Evolutionary conservation across 139 green algal genomes (phyloP), one percentile per base, ranked within the genome.

Genomic region (Edaphochlamys debaryana): DNA sequence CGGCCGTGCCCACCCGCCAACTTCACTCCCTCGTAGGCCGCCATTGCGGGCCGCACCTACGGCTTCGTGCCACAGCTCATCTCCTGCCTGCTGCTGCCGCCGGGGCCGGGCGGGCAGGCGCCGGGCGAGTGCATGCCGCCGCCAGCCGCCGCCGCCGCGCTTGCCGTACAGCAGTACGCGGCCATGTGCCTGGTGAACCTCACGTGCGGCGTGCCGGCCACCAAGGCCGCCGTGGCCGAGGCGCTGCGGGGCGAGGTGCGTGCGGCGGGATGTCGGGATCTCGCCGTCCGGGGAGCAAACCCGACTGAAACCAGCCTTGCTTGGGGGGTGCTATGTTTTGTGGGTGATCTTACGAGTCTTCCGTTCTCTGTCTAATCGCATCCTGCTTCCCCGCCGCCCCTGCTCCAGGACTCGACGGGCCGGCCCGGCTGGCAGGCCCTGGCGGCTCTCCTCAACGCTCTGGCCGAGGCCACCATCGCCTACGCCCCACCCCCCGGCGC

Each of bases 171-270:
- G 58, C 74, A 80, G 58, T 80, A 80, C 54, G 74, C 74, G 4
- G 74, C 58, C 29, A 80, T 80, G 74, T 38, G 38, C 15, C 74
- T 80, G 22, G 74, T 80, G 29, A 80, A 80, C 74, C 40, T 80
- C 22, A 80, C 74, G 11, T 80, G 74, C 74, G 74, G 74, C 19
- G 74, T 70, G 37, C 38, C 74, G 0, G 32, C 38, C 38, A 70
- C 74, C 23, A 80, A 80, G 74, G 74, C 56, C 4, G 37, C 73
- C 30, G 73, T 80, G 23, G 73, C 73, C 15, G n/a, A 19, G 73
- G 34, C 73, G 3, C n/a, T n/a, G n/a, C n/a, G n/a, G n/a, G n/a
- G n/a, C n/a, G n/a, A n/a, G n/a, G n/a, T n/a, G n/a, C n/a, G n/a
- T n/a, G n/a, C n/a, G n/a, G n/a, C n/a, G n/a, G n/a, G n/a, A n/a